A percentile compares a stretch with the other conserved stretches of the same genome.
These are phyloP conservation scores for Eleusine indica DNA, from an alignment of 176 grass and related monocot genomes.

Conservation along the genomic window DNA sequence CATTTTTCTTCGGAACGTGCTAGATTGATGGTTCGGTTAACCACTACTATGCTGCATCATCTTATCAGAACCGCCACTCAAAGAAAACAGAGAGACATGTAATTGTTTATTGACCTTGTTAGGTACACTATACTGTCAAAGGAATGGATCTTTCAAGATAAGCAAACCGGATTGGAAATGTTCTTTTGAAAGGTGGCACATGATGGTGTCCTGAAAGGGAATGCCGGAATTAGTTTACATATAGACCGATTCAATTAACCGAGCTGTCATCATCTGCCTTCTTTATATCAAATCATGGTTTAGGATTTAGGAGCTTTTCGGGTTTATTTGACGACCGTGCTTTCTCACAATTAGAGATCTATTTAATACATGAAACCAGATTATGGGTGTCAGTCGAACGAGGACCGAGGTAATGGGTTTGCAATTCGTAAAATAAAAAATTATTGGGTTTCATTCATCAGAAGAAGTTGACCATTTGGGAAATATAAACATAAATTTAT, in stretches of 20 bases:
- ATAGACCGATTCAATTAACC: neutral
- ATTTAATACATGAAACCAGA: too few species aligned
- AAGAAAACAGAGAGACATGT: neutral
- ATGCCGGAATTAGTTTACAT: neutral
- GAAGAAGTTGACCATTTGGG: too few species aligned
- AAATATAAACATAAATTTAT: too few species aligned
- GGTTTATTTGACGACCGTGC: neutral
- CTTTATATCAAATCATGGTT: neutral
- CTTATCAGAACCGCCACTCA: neutral
- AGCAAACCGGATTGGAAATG: neutral
- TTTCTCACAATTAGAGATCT: too few species aligned
- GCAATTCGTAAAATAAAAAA: too few species aligned
- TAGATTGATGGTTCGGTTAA: neutral
- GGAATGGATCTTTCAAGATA: constrained; percentile 1
- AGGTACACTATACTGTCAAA: neutral
- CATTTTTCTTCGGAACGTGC: neutral
- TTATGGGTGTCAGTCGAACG: too few species aligned
- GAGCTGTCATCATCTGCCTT: neutral
- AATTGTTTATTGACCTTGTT: neutral
- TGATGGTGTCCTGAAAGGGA: neutral
- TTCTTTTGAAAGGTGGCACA: neutral
- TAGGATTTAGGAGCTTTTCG: neutral
- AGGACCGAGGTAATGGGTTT: too few species aligned
- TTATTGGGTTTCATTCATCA: too few species aligned
- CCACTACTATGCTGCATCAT: neutral